Percentiles rank a stretch among this genome's conserved stretches.
These are phyloP conservation scores for Alternaria gansuensis DNA, from an alignment of 2,329 filamentous ascomycete genomes.

Conservation along the genomic window DNA sequence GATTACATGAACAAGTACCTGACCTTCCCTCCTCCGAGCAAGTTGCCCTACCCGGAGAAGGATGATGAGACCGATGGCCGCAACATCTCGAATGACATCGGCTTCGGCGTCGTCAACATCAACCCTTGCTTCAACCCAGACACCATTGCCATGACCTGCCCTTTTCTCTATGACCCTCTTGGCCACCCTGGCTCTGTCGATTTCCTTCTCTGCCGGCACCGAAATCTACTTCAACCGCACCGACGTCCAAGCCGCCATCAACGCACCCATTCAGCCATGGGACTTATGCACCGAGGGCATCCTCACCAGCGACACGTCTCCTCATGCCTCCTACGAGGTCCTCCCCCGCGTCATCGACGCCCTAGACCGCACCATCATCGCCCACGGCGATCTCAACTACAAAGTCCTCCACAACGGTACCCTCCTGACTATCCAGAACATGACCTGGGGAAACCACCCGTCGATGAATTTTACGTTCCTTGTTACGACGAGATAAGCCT, in stretches of 20 bases:
- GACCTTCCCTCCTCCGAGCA: conserved; percentile 72
- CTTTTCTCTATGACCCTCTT: conserved; percentile 72
- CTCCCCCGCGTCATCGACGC: conserved; percentile 77
- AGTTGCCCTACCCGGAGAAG: conserved; percentile 63
- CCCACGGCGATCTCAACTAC: conserved; percentile 75
- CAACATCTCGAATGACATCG: conserved; percentile 66
- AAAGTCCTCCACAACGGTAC: conserved; percentile 74
- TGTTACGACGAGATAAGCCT: conserved; percentile 62
- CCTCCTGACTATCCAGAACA: conserved; percentile 77
- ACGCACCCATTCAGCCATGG: conserved; percentile 68
- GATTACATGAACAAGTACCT: conserved; percentile 69
- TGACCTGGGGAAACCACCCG: conserved; percentile 73
- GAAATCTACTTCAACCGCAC: conserved; percentile 74
- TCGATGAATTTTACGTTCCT: conserved; percentile 73
- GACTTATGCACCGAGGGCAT: conserved; percentile 63
- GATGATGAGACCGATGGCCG: conserved; percentile 62
- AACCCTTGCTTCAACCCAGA: conserved; percentile 87
- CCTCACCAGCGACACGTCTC: conserved; percentile 61
- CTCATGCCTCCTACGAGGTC: conserved; percentile 64
- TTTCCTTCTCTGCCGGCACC: conserved; percentile 71
- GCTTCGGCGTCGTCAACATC: conserved; percentile 61
- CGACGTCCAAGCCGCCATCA: conserved; percentile 74
- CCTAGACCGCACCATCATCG: conserved; percentile 75
- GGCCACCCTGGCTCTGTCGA: conserved; percentile 71
- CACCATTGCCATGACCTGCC: conserved; percentile 76